Percentiles rank a stretch among this genome's conserved stretches.
phyloP scores from a whole-genome alignment of 805 yeast genomes.

The Pichia scutulata region DNA sequence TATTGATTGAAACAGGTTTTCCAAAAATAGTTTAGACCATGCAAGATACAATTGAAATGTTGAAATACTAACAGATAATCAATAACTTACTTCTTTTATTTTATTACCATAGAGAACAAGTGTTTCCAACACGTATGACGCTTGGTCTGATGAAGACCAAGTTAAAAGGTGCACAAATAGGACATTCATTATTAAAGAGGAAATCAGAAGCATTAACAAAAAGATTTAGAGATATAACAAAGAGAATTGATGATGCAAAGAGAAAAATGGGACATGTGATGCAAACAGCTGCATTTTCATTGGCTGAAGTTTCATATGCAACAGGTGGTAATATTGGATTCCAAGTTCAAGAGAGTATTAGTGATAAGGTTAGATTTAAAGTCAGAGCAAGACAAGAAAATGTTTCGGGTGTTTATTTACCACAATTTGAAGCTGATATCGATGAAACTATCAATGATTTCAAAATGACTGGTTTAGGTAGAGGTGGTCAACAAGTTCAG shows the following conservation, averaged over 20 bases:
- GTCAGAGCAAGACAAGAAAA: slow-evolving; percentile 91
- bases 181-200: slow-evolving; percentile 86
- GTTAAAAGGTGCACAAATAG: slow-evolving; percentile 95
- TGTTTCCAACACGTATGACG: slow-evolving; percentile 97
- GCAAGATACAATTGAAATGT: background rate
- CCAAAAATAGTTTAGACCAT: background rate
- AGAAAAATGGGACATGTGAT: slow-evolving; percentile 96
- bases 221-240: slow-evolving; percentile 92
- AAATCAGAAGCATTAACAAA: slow-evolving; percentile 96
- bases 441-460: slow-evolving; percentile 87
- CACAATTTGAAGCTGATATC: slow-evolving; percentile 81
- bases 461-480: slow-evolving; percentile 91
- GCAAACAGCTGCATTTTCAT: slow-evolving; percentile 96
- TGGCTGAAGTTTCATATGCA: slow-evolving; percentile 96
- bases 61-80: slow-evolving; percentile 2
- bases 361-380: slow-evolving; percentile 81
- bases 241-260: slow-evolving; percentile 88
- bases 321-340: slow-evolving; percentile 94
- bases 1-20: too few relatives aligned
- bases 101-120: slow-evolving; percentile 72
- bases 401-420: slow-evolving; percentile 91
- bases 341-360: slow-evolving; percentile 86
- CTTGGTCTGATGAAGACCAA: slow-evolving; percentile 90
- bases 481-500: slow-evolving; percentile 98
- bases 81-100: background rate